Base-by-base conservation (phyloP, 306 rosid species). In the Cicer yamashitae region DNA sequence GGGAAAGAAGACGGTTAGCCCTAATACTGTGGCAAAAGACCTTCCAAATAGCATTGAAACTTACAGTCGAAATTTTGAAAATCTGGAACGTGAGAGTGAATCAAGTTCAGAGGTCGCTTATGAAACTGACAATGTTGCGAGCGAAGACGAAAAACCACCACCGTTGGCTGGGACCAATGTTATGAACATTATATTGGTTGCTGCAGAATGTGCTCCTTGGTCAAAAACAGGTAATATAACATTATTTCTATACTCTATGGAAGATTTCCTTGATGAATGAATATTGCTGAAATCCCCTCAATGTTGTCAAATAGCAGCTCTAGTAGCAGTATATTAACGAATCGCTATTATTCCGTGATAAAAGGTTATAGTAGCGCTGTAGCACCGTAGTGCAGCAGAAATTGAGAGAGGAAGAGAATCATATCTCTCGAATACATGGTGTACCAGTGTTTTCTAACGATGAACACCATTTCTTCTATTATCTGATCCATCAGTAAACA, bases 121-220 rank as follows among this genome's bases (percentile, higher is more conserved):
- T 68, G 85, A 63, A 65, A 75, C 72, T 40, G 38, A 65, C 7
- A 76, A 70, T 74, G 59, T 68, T 67, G 76, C 47, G 53, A 70
- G 22, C 2, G 90, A 77, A 73, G 81, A 57, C 25, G 85, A 66
- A 59, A 84, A 88, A 6, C 73, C 86, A 43, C 90, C 91, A 69
- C 96, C 98, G 10, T 81, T 94, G 92, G 98, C 99, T 59, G 98
- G 96, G 76, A 76, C 68, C 15, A 94, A 94, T 77, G 96, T 86
- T 70, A 92, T 94, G 98, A 94, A 94, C 78, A 15, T 94, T 80
- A 85, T 94, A 76, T 51, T 94, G 79, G 97, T 86, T 41, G 88
- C 99, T 13, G 92, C 89, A 59, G 99, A 94, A 83, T 94, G 99
- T 70, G 91, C 92, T 87, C 99, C 99, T 39, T 94, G 91, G 90